These are phyloP conservation scores for Barbatosphaeria neglecta DNA, from an alignment of 495 filamentous ascomycete species.

Conservation along the genomic window DNA sequence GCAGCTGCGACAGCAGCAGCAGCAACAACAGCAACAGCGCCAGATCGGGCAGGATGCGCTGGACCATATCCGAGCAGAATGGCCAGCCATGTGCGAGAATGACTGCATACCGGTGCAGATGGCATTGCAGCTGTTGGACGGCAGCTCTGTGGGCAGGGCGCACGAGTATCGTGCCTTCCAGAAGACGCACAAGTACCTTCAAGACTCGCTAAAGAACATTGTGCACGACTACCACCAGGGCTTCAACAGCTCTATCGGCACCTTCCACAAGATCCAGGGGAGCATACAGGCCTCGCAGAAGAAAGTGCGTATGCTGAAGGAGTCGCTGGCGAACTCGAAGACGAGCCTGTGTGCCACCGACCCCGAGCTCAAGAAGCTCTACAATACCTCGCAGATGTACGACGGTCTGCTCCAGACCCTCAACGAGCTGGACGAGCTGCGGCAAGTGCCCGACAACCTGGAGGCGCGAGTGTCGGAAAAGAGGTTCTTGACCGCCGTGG, in stretches of 20 bases:
- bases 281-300: constrained; percentile 83
- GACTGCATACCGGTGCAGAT: constrained; percentile 87
- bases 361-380: constrained; percentile 80
- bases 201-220: constrained; percentile 84
- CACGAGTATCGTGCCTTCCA: constrained; percentile 76
- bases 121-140: constrained; percentile 84
- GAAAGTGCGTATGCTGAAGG: constrained; percentile 69
- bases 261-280: constrained; percentile 93
- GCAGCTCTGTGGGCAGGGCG: constrained; percentile 82
- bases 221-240: constrained; percentile 98
- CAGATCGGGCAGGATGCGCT: constrained; percentile 34
- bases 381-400: constrained; percentile 76
- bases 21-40: constrained; percentile 29
- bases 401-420: constrained; percentile 82
- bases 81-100: constrained; percentile 79
- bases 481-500: constrained; percentile 83
- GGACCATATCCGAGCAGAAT: constrained; percentile 68
- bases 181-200: constrained; percentile 68
- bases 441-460: constrained; percentile 81
- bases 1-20: constrained; percentile 10
- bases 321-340: constrained; percentile 74
- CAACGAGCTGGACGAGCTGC: constrained; percentile 74
- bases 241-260: constrained; percentile 98
- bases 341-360: constrained; percentile 71
- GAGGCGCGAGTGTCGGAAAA: constrained; percentile 94